phyloP scores from a whole-genome alignment of 352 stramenopile genomes.

The Hyaloperonospora arabidopsidis region DNA sequence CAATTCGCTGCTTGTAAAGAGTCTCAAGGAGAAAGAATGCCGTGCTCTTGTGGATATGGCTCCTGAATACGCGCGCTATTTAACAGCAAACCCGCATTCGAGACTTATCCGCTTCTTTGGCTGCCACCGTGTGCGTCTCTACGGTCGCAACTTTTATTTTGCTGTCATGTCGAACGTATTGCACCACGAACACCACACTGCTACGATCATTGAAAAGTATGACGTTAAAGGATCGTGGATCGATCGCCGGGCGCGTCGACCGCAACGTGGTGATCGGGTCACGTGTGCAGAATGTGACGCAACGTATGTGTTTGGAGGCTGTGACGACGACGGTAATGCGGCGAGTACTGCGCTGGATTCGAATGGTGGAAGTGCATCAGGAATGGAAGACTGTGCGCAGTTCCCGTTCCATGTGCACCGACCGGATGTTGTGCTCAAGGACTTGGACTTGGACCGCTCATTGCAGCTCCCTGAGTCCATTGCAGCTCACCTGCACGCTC shows the following conservation, averaged over 20 bases:
- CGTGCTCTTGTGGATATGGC: slow-evolving; percentile 65
- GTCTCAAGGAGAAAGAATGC: slow-evolving; percentile 69
- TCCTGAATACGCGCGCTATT: slow-evolving; percentile 53
- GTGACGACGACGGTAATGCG: slow-evolving; percentile 23
- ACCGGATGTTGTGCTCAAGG: slow-evolving; percentile 66
- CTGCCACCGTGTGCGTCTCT: slow-evolving; percentile 72
- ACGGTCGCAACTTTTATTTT: slow-evolving; percentile 77
- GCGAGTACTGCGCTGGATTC: slow-evolving; percentile 11
- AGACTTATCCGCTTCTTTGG: slow-evolving; percentile 83
- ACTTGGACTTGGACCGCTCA: slow-evolving; percentile 47
- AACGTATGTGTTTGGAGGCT: slow-evolving; percentile 35
- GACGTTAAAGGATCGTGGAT: slow-evolving; percentile 75
- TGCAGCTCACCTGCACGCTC: slow-evolving; percentile 34
- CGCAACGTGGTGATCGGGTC: slow-evolving; percentile 43
- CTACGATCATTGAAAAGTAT: slow-evolving; percentile 64
- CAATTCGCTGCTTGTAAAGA: slow-evolving; percentile 73
- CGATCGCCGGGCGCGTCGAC: slow-evolving; percentile 42
- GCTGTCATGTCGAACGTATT: slow-evolving; percentile 76
- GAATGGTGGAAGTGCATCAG: slow-evolving; percentile 6
- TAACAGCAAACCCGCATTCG: slow-evolving; percentile 49
- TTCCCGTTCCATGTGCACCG: slow-evolving; percentile 41
- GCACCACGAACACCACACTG: slow-evolving; percentile 45
- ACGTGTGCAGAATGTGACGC: slow-evolving; percentile 65
- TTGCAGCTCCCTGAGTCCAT: slow-evolving; percentile 32
- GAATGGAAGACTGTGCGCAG: slow-evolving; percentile 13